A percentile compares a stretch with the other conserved stretches of the same genome.
Conservation (phyloP, 495 filamentous ascomycete genomes). For the Sordaria brevicollis region DNA sequence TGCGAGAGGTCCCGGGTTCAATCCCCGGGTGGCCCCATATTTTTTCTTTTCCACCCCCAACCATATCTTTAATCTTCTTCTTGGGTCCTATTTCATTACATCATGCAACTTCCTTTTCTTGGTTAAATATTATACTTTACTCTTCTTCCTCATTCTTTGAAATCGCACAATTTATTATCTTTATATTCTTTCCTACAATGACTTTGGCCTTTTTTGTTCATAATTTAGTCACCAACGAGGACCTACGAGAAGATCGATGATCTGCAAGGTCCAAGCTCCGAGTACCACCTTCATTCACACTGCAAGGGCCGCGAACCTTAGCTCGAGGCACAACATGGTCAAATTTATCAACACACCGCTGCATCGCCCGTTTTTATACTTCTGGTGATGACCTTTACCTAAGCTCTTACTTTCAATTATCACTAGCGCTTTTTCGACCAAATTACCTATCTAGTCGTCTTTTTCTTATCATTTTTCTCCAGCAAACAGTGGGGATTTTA, state of each 20-base stretch:
- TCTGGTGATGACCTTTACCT: neutral
- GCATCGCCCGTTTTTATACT: neutral
- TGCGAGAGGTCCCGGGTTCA: neutral
- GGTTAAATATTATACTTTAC: too few relatives aligned
- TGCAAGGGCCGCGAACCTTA: neutral
- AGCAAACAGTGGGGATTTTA: neutral
- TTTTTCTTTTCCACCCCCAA: neutral
- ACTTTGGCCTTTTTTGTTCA: neutral
- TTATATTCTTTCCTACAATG: too few relatives aligned
- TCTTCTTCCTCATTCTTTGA: too few relatives aligned
- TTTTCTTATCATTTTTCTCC: neutral
- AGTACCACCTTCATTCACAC: neutral
- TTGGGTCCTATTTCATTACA: neutral
- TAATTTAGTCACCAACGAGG: neutral
- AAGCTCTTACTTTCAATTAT: neutral
- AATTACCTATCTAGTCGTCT: neutral
- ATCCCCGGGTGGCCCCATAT: neutral
- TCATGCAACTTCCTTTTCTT: neutral
- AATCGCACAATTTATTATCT: too few relatives aligned
- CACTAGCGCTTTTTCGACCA: neutral
- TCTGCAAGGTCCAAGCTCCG: neutral
- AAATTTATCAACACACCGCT: neutral
- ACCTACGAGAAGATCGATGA: neutral
- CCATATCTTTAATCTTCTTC: neutral
- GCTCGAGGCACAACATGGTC: neutral